Base-by-base conservation (phyloP, 345 rosid species). In the Nasturtium officinale region DNA sequence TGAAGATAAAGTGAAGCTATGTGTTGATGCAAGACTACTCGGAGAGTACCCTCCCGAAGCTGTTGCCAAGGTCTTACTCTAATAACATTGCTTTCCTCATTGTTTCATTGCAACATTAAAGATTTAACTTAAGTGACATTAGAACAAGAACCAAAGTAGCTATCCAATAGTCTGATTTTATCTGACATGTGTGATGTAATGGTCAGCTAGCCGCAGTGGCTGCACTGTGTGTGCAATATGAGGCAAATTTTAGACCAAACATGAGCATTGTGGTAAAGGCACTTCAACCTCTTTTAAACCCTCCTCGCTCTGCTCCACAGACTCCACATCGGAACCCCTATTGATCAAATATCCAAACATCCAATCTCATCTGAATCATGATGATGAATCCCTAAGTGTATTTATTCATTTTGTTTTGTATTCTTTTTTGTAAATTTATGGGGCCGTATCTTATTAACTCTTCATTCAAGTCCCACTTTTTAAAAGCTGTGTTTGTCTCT, bases 241-340 rank as follows among this genome's bases (percentile, higher is more conserved):
- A 90, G 83, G 86, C 93, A 38, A 89, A 90, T 77, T 86, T 90
- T 67, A 80, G 91, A 54, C 96, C 96, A 50, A 90, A 85, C 73
- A 87, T 90, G 89, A 84, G 89, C 84, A 87, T 90, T 21, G 86
- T 90, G 45, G 93, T 87, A 30, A 87, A 90, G 79, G 91, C 93
- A 61, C 89, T 88, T 70, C 89, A 84, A 67, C 87, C 96, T 23
- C 87, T 90, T 63, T 52, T 83, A 61, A 75, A 75, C 64, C 74
- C 74, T 21, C 79, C 68, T 59, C 78, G 82, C 47, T 59, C 77
- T 38, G 69, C 83, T 16, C 55, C 80, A 3, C 74, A 51, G 46
- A 76, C 71, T 69, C 79, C 79, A n/a, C 78, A 59, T 40, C 60
- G 78, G 62, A 75, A 50, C 55, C 73, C 68, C 3, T 42, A 50